Base-by-base conservation (phyloP, 192 early-diverging fungal genomes). In the Jimgerdemannia lactiflua region DNA sequence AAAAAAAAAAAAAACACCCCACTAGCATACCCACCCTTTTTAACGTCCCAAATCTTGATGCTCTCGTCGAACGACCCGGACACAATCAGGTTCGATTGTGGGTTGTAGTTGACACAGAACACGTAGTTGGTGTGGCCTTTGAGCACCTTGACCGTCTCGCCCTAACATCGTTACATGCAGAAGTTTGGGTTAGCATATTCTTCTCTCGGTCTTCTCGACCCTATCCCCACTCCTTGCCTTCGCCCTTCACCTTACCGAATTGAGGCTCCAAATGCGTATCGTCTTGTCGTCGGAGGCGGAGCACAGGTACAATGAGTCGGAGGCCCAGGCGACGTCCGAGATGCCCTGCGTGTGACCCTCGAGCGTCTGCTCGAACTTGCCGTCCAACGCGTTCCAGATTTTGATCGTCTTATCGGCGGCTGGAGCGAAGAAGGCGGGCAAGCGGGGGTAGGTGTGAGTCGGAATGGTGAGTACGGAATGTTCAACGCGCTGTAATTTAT, bases 1-100 rank as follows among this genome's bases (percentile, higher is more conserved):
- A n/a, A n/a, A n/a, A n/a, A n/a, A n/a, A n/a, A n/a, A 14, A 14
- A n/a, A 64, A 39, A 67, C 67, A 17, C 40, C 67, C 40, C 17
- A 4, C 40, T 41, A 41, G 11, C 64, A 42, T 44, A 69, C 40
- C 18, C 79, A 89, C 95, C 96, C 67, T 89, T 93, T 74, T 89
- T 90, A 39, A 92, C 96, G 82, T 99, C 97, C 97, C 98, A 99
- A 43, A 99, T 95, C 40, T 94, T 88, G 69, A 99, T 94, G 17
- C 90, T 96, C 80, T 99, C 96, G 79, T 99, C 98, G 85, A 98
- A 98, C 18, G 95, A 97, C 71, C 98, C 98, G 3, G 96, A 97
- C 0, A 96, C 98, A 74, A 99, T 94, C 71, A 99, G 80, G 71
- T 94, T 97, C 11, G 93, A 93, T 69, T 93, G 91, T 2, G 98